Evolutionary conservation across 495 filamentous ascomycete species (phyloP).

Genomic region (Tuber magnatum): DNA sequence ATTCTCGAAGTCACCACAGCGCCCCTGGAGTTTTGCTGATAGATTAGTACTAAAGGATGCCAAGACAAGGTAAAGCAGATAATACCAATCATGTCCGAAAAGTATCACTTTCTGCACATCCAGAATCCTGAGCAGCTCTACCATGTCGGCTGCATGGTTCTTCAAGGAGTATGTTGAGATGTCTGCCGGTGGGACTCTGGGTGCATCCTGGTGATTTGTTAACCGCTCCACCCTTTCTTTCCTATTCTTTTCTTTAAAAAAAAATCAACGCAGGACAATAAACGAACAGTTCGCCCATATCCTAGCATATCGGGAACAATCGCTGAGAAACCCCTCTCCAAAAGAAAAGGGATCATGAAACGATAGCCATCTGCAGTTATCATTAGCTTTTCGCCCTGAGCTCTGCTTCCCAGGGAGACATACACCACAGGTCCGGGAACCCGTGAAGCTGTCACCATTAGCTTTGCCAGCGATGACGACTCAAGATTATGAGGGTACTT

Average conservation of each 20-base stretch:
- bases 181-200: slow-evolving; percentile 49
- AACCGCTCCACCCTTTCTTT: neutral
- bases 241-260: neutral
- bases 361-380: slow-evolving; percentile 55
- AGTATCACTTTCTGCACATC: slow-evolving; percentile 58
- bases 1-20: slow-evolving; percentile 56
- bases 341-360: slow-evolving; percentile 71
- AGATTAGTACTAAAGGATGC: neutral
- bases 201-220: slow-evolving; percentile 49
- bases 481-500: neutral
- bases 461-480: neutral
- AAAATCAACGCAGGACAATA: neutral
- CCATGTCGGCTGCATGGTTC: slow-evolving; percentile 62
- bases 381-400: neutral
- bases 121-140: slow-evolving; percentile 55
- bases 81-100: slow-evolving; percentile 83
- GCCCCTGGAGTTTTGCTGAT: slow-evolving; percentile 44
- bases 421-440: slow-evolving; percentile 40
- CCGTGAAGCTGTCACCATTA: slow-evolving; percentile 34
- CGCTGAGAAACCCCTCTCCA: slow-evolving; percentile 60
- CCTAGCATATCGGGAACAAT: slow-evolving; percentile 75
- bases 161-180: slow-evolving; percentile 60
- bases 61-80: slow-evolving; percentile 33
- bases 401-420: neutral
- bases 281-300: slow-evolving; percentile 63